These are phyloP conservation scores for Arctium lappa DNA, from an alignment of 129 eudicot species.

Conservation along the genomic window DNA sequence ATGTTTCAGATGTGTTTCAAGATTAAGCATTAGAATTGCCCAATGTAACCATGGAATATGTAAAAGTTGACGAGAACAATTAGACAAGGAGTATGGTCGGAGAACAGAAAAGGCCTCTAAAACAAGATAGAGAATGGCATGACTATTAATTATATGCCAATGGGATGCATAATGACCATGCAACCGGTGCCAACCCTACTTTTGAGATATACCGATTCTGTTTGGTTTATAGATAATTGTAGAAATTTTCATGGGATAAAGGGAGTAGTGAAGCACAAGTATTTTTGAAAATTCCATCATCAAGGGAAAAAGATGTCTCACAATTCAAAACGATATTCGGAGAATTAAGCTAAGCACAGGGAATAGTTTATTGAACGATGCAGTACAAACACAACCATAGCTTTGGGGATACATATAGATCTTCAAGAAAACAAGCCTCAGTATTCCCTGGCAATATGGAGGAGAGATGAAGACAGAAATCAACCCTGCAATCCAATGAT, in stretches of 20 bases:
- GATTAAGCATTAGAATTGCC: too few species aligned
- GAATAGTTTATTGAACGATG: not conserved
- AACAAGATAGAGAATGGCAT: too few species aligned
- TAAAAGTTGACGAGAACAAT: too few species aligned
- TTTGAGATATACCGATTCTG: not conserved
- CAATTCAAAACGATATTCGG: not conserved
- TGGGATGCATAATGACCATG: too few species aligned
- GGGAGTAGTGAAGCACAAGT: not conserved
- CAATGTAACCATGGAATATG: too few species aligned
- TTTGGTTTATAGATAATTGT: not conserved
- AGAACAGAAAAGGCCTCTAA: too few species aligned
- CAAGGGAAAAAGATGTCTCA: not conserved
- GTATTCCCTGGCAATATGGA: not conserved
- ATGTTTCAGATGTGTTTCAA: too few species aligned
- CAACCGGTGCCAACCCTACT: too few species aligned
- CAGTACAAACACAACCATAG: not conserved
- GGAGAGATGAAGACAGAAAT: not conserved
- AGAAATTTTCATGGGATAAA: not conserved
- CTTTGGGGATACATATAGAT: not conserved
- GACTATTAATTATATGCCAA: too few species aligned
- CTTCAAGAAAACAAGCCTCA: constrained; percentile 9
- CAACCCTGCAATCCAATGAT: constrained; percentile 83
- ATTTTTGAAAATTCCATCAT: not conserved
- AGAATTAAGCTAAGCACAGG: not conserved
- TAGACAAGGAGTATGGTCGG: too few species aligned